Evolutionary conservation across 2,329 filamentous ascomycete species (phyloP).

Genomic region (Alternaria consortialis): DNA sequence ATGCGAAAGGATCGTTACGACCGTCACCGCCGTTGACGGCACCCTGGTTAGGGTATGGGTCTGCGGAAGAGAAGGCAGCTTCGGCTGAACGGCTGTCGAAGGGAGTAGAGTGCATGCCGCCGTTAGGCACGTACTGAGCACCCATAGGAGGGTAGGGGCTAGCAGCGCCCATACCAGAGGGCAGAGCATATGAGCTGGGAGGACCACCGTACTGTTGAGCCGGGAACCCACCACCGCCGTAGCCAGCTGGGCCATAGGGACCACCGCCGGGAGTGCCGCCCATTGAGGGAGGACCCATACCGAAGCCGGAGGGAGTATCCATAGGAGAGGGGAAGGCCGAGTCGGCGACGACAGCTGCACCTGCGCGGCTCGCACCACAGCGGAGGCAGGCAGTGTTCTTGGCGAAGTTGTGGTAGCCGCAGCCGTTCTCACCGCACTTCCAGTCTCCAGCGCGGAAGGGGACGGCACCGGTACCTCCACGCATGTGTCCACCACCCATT

Average conservation of each 20-base stretch:
- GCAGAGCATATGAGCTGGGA: conserved; percentile 87
- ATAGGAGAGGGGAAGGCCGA: conserved; percentile 90
- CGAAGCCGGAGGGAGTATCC: conserved; percentile 83
- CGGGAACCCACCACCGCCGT: conserved; percentile 69
- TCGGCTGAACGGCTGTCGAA: conserved; percentile 95
- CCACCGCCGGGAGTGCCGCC: conserved; percentile 74
- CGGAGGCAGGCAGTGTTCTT: conserved; percentile 99
- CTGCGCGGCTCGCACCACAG: conserved; percentile 92
- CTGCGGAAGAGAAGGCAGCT: conserved; percentile 89
- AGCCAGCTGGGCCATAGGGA: conserved; percentile 75
- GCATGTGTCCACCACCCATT: conserved; percentile 63
- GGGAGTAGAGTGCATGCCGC: conserved; percentile 81
- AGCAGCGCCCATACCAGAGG: conserved; percentile 82
- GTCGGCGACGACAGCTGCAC: conserved; percentile 92
- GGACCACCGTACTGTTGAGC: conserved; percentile 86
- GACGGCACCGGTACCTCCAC: conserved; percentile 84
- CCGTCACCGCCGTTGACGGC: conserved; percentile 70
- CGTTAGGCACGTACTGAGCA: conserved; percentile 79
- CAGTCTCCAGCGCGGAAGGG: conserved; percentile 98
- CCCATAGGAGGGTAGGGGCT: conserved; percentile 79
- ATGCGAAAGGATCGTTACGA: conserved; percentile 80
- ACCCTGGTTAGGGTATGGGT: conserved; percentile 80
- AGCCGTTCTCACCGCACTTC: conserved; percentile 98
- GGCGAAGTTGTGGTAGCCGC: conserved; percentile 98
- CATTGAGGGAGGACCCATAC: conserved; percentile 89